Conservation (phyloP, 1,284 basidiomycete species). For the Ustilago esculenta region DNA sequence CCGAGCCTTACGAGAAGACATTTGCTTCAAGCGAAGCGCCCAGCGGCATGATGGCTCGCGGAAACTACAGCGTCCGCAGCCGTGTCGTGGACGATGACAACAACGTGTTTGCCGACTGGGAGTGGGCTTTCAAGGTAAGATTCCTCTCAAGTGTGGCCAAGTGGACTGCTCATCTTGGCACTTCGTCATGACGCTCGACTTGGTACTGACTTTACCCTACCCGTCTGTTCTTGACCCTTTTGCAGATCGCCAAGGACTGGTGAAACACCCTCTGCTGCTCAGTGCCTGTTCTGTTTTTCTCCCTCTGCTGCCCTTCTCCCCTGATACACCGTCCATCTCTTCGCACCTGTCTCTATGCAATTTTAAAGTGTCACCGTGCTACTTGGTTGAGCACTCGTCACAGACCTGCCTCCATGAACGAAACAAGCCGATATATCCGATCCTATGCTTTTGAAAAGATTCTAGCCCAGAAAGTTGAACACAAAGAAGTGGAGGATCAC, state of each 20-base stretch:
- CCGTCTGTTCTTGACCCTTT: too few species aligned
- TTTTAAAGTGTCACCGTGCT: constrained; percentile 3
- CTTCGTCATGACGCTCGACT: too few species aligned
- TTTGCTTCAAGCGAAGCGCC: constrained; percentile 68
- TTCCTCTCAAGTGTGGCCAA: too few species aligned
- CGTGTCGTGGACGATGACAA: constrained; percentile 85
- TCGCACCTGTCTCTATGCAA: constrained; percentile 22
- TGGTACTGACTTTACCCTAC: too few species aligned
- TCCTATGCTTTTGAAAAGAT: not conserved
- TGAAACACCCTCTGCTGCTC: constrained; percentile 5
- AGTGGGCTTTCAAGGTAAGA: constrained; percentile 62
- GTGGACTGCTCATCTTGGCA: too few species aligned
- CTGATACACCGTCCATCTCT: not conserved
- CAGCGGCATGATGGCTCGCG: constrained; percentile 80
- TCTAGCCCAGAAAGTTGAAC: constrained; percentile 88
- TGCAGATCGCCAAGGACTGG: constrained; percentile 57
- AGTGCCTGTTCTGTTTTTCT: not conserved
- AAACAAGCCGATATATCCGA: too few species aligned
- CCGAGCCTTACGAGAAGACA: constrained; percentile 67
- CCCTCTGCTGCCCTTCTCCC: too few species aligned
- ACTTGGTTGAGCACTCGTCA: too few species aligned
- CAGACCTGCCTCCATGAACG: too few species aligned
- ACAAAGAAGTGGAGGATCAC: constrained; percentile 98
- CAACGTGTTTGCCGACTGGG: constrained; percentile 73
- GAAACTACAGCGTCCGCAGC: constrained; percentile 79